phyloP scores from a whole-genome alignment of 129 eudicot genomes.

The Scalesia atractyloides region DNA sequence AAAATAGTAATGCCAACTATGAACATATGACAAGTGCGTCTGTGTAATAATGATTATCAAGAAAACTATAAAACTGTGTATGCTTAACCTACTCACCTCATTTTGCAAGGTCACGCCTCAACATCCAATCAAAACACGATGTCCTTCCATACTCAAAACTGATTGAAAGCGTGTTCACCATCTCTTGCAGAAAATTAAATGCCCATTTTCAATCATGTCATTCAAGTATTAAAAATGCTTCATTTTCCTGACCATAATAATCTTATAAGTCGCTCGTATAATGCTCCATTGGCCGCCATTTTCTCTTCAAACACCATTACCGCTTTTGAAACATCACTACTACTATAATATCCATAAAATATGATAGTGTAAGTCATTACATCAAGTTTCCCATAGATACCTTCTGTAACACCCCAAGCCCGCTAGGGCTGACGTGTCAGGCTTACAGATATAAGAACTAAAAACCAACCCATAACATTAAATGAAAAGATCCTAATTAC shows the following conservation, averaged over 20 bases:
- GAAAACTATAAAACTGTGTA: conserved; percentile 8
- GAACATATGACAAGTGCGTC: conserved; percentile 4
- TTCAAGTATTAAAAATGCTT: conserved; percentile 41
- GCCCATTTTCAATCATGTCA: conserved; percentile 38
- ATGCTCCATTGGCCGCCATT: conserved; percentile 28
- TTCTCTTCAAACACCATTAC: conserved; percentile 42
- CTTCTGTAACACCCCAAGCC: too few relatives aligned
- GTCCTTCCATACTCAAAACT: conserved; percentile 8
- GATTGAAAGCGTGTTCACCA: conserved; percentile 36
- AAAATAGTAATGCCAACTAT: not conserved
- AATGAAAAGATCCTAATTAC: too few relatives aligned
- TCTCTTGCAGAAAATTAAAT: conserved; percentile 31
- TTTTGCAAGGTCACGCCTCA: conserved; percentile 7
- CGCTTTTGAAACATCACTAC: conserved; percentile 34
- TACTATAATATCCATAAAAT: conserved; percentile 48
- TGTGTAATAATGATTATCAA: not conserved
- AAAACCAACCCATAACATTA: too few relatives aligned
- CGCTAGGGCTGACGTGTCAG: too few relatives aligned
- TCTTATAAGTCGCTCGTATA: conserved; percentile 39
- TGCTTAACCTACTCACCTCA: conserved; percentile 7
- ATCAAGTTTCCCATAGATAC: conserved; percentile 20
- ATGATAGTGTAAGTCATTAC: conserved; percentile 25
- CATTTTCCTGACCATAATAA: conserved; percentile 34
- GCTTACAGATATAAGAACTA: too few relatives aligned
- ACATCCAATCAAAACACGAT: conserved; percentile 7